Evolutionary conservation across 1,284 basidiomycete genomes (phyloP), one percentile per base, ranked within the genome.

Genomic region (Stygiomarasmius scandens): DNA sequence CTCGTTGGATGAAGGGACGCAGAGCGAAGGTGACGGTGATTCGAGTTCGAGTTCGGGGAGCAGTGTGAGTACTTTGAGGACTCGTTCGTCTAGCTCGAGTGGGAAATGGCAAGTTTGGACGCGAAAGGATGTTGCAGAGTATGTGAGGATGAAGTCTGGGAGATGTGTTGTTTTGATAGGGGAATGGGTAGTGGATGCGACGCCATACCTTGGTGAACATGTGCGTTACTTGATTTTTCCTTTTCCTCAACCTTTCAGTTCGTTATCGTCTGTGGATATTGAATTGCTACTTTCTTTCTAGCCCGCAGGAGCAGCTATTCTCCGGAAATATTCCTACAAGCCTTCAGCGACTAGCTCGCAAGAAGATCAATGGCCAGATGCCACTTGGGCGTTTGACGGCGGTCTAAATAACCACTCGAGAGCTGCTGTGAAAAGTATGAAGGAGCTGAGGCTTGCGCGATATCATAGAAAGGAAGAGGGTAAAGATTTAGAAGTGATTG

Each of bases 361-460:
- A 10, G 38, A 27, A 24, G 34, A 43, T 34, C 25, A 54, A 25
- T 46, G 53, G 67, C 62, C 52, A 58, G 80, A 88, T 57, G 84
- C 86, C 0, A 79, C 80, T 12, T 82, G 79, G 77, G 86, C 89
- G 2, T 91, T 90, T 71, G 75, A 81, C 54, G 89, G 89, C 12
- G 88, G 88, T 12, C 71, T 90, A 66, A 92, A 92, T 67, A 84
- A 83, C 56, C 89, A 92, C 65, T 85, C 86, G 20, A 77, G 80
- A 23, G 81, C 83, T 1, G 88, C 88, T 14, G 80, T 75, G 62
- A 77, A 76, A 61, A 74, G 77, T 52, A 81, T 90, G 82, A 69
- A 70, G 55, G 77, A 78, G 61, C 65, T 83, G 23, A 67, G 78
- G 48, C 68, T 86, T 1, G 85, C 85, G 14, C 75, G 66, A 54